Base-by-base conservation (phyloP, 1,284 basidiomycete species). In the Ustilago vetiveriae region DNA sequence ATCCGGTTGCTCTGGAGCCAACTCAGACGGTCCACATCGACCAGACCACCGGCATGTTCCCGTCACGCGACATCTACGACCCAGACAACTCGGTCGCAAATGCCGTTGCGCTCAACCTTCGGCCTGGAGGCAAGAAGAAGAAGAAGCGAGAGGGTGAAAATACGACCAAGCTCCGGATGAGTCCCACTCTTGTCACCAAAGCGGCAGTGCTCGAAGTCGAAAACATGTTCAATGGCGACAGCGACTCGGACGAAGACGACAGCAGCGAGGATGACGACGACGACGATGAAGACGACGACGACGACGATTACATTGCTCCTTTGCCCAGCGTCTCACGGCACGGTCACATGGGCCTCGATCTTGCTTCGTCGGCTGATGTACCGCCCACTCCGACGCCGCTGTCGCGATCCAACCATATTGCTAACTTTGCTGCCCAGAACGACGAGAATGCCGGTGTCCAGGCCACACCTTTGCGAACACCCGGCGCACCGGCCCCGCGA, bases 211-310 rank as follows among this genome's bases (percentile, higher is more conserved):
- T 63, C 40, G 76, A 82, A 42, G 79, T 81, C 19, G 58, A 73
- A 40, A 63, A 48, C 63, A 79, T 80, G 76, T 81, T 81, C 56
- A 81, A 79, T 43, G 79, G 79, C 30, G 69, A 74, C 40, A 56
- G 48, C 26, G 63, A 69, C 26, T 65, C 66, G 24, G 58, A 68
- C 37, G 57, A 67, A 14, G 58, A 63, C 11, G 55, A 63, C 46
- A 57, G 57, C 32, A 60, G 70, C 3, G 63, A 68, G 10, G 67
- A 74, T 3, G 63, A 74, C 27, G 59, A 72, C 36, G 57, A 67
- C 39, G 57, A 67, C 3, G 56, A 43, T 16, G 65, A 72, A 7
- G 54, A 56, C 14, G 62, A 69, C 8, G 54, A 65, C n/a, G 66
- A 67, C 27, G 52, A 60, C 23, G 57, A 65, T 29, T 65, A 45